Evolutionary conservation across 2,329 filamentous ascomycete genomes (phyloP).

Genomic region (Monilinia laxa): DNA sequence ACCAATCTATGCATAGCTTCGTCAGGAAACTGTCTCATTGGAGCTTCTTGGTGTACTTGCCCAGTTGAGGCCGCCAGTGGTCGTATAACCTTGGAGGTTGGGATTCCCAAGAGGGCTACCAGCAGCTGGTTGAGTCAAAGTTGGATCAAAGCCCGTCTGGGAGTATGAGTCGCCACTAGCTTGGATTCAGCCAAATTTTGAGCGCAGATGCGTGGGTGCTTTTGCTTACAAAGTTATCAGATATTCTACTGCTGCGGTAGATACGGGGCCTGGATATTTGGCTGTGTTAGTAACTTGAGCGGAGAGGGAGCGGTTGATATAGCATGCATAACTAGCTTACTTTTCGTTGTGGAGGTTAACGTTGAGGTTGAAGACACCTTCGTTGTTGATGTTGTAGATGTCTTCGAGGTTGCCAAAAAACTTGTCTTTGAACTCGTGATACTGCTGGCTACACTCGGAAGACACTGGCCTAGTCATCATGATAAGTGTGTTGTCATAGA

Average conservation of each 20-base stretch:
- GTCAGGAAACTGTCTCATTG: background rate
- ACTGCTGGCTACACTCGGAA: background rate
- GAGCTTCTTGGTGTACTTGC: background rate
- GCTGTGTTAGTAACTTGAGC: background rate
- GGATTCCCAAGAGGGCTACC: slow-evolving; percentile 41
- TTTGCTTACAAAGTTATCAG: slow-evolving; percentile 5
- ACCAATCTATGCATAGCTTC: background rate
- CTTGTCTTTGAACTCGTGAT: background rate
- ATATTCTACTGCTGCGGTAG: slow-evolving; percentile 8
- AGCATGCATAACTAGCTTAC: background rate
- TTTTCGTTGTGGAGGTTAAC: background rate
- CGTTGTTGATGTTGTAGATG: background rate
- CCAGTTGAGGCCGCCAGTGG: slow-evolving; percentile 41
- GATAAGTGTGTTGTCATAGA: background rate
- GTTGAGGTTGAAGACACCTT: slow-evolving; percentile 4
- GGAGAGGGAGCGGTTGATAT: no score
- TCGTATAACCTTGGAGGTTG: slow-evolving; percentile 39
- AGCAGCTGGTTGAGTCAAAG: slow-evolving; percentile 33
- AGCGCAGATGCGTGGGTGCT: background rate
- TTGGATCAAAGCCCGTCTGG: slow-evolving; percentile 40
- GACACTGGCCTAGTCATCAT: slow-evolving; percentile 6
- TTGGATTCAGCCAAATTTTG: background rate
- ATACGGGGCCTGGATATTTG: background rate
- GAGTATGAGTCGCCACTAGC: slow-evolving; percentile 41
- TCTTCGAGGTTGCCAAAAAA: background rate